Evolutionary conservation across 495 filamentous ascomycete species (phyloP).

Genomic region (Penicillium psychrofluorescens): DNA sequence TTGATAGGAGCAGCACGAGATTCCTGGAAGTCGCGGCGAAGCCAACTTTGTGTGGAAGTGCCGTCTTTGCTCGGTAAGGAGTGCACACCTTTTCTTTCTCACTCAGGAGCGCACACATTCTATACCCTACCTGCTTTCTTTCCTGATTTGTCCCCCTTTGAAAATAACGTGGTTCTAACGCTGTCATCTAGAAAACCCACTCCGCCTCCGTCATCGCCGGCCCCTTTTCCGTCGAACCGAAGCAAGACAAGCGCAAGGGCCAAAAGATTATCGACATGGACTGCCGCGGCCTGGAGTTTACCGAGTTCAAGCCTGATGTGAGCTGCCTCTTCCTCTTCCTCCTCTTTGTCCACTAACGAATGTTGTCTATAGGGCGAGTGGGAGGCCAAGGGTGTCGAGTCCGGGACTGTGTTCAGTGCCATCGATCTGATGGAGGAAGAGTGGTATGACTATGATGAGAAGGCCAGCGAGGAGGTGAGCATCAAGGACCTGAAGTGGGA

Average conservation of each 20-base stretch:
- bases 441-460: constrained; percentile 86
- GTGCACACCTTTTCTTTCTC: not conserved
- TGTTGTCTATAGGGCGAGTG: constrained; percentile 62
- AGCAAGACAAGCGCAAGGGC: constrained; percentile 51
- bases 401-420: constrained; percentile 64
- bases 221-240: constrained; percentile 56
- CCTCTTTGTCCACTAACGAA: too few relatives aligned
- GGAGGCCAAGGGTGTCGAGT: constrained; percentile 75
- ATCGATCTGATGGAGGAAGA: constrained; percentile 84
- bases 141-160: not conserved
- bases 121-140: not conserved
- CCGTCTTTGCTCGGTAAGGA: constrained; percentile 73
- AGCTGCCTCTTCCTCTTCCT: constrained; percentile 3
- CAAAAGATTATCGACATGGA: constrained; percentile 83
- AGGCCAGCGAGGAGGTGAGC: constrained; percentile 70
- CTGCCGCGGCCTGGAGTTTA: constrained; percentile 89
- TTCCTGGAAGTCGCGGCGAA: constrained; percentile 85
- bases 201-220: constrained; percentile 63
- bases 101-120: not conserved
- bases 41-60: constrained; percentile 98
- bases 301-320: constrained; percentile 82
- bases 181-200: constrained; percentile 46
- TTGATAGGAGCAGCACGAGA: constrained; percentile 70
- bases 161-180: not conserved
- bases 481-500: constrained; percentile 92